phyloP scores from a whole-genome alignment of 2,329 filamentous ascomycete genomes.

The Microcyclospora tardicrescens region DNA sequence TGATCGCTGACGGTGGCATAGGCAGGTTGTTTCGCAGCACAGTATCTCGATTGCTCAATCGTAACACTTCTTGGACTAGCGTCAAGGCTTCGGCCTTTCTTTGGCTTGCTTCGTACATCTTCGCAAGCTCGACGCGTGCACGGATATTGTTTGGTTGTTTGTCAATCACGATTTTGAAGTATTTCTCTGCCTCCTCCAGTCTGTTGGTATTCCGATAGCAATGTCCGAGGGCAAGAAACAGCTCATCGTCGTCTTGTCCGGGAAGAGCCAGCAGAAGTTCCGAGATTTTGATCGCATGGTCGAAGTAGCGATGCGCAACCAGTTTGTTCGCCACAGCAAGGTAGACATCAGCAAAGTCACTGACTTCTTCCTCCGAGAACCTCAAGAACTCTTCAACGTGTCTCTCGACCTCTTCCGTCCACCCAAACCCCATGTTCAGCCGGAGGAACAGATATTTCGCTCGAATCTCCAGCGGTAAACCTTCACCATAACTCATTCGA shows the following conservation, averaged over 20 bases:
- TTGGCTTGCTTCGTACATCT: constrained; percentile 52
- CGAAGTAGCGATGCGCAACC: constrained; percentile 35
- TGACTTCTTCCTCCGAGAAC: constrained; percentile 39
- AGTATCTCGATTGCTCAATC: constrained; percentile 34
- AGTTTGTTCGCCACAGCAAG: constrained; percentile 54
- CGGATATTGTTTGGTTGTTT: constrained; percentile 60
- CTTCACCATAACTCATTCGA: constrained; percentile 52
- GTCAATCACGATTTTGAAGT: constrained; percentile 61
- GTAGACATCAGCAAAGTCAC: constrained; percentile 62
- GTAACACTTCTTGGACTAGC: constrained; percentile 61
- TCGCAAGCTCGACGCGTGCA: constrained; percentile 66
- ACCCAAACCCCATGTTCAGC: constrained; percentile 51
- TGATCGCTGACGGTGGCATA: background rate
- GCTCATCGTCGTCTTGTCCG: constrained; percentile 35
- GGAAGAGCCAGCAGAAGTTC: constrained; percentile 31
- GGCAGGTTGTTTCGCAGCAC: constrained; percentile 4
- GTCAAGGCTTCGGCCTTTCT: constrained; percentile 59
- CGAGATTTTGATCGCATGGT: constrained; percentile 48
- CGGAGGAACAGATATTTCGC: constrained; percentile 74
- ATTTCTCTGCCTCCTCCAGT: constrained; percentile 58
- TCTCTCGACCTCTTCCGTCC: constrained; percentile 50
- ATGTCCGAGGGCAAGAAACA: constrained; percentile 44
- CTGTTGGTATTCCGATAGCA: constrained; percentile 41
- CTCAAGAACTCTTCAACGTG: constrained; percentile 44
- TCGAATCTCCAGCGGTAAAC: constrained; percentile 68